phyloP scores from a whole-genome alignment of 2,329 filamentous ascomycete species.

The Aspergillus pseudoviridinutans region DNA sequence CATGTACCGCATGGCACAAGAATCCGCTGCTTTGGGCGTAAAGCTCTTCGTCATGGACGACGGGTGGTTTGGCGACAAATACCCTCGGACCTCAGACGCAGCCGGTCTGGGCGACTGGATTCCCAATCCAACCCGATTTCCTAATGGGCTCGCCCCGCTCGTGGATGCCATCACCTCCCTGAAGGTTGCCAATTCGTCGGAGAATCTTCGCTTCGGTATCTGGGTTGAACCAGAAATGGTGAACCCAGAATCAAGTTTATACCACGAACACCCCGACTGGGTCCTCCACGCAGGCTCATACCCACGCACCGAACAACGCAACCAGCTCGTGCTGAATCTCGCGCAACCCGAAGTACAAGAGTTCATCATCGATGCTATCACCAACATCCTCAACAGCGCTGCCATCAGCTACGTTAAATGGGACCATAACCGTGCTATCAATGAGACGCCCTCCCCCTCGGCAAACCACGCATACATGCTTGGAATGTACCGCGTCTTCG shows the following conservation, averaged over 20 bases:
- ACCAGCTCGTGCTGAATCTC: constrained; percentile 60
- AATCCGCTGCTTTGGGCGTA: constrained; percentile 57
- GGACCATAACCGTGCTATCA: constrained; percentile 64
- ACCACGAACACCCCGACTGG: constrained; percentile 62
- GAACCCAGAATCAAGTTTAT: constrained; percentile 59
- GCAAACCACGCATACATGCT: constrained; percentile 59
- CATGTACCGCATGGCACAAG: constrained; percentile 53
- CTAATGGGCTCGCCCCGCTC: constrained; percentile 51
- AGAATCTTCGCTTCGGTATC: constrained; percentile 57
- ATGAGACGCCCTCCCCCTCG: constrained; percentile 54
- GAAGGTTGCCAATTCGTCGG: constrained; percentile 44
- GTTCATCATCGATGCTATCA: constrained; percentile 55
- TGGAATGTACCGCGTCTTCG: constrained; percentile 60
- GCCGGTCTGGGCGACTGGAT: constrained; percentile 62
- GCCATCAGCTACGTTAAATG: constrained; percentile 62
- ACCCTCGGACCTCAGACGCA: constrained; percentile 56
- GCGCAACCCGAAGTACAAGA: constrained; percentile 60
- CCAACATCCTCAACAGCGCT: constrained; percentile 51
- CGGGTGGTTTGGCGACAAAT: constrained; percentile 63
- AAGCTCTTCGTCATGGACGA: constrained; percentile 64
- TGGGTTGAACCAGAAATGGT: constrained; percentile 70
- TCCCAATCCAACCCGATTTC: constrained; percentile 57
- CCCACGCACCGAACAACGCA: constrained; percentile 52
- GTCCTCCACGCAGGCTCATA: constrained; percentile 56
- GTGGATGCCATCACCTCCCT: constrained; percentile 51